Conservation (phyloP, 176 grass and related monocot species). For the Aegilops sharonensis region DNA sequence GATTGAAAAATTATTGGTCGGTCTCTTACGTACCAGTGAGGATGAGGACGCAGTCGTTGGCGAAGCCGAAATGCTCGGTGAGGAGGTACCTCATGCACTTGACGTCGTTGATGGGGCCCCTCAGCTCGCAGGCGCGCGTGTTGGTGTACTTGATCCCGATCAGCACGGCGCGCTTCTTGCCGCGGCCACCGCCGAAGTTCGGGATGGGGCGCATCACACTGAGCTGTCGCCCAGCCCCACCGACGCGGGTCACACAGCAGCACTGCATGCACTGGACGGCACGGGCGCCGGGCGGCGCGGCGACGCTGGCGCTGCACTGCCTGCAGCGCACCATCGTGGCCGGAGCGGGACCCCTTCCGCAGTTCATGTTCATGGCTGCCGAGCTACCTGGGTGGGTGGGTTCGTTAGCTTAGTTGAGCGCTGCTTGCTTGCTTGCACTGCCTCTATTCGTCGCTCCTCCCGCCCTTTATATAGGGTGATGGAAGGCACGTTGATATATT, state of each 20-base stretch:
- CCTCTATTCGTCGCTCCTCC: not conserved
- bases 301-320: conserved; percentile 24
- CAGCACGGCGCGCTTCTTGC: conserved; percentile 80
- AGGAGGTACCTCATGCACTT: conserved; percentile 71
- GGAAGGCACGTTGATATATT: not conserved
- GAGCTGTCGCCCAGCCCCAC: not conserved
- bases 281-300: conserved; percentile 22
- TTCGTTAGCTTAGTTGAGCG: not conserved
- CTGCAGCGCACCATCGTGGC: conserved; percentile 18
- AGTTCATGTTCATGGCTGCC: conserved; percentile 29
- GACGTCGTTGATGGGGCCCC: conserved; percentile 74
- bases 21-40: conserved; percentile 29
- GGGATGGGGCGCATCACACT: not conserved
- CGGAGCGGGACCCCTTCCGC: not conserved
- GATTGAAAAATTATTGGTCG: too few species aligned
- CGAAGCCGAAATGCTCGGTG: conserved; percentile 51
- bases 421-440: too few species aligned
- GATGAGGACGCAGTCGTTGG: conserved; percentile 51
- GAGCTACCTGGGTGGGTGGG: too few species aligned
- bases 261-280: conserved; percentile 54
- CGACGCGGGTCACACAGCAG: conserved; percentile 37
- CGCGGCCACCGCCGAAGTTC: conserved; percentile 30
- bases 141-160: conserved; percentile 62
- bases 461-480: not conserved
- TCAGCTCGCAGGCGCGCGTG: conserved; percentile 26